phyloP scores from a whole-genome alignment of 2,329 filamentous ascomycete genomes.

The Trichoderma atroviride region DNA sequence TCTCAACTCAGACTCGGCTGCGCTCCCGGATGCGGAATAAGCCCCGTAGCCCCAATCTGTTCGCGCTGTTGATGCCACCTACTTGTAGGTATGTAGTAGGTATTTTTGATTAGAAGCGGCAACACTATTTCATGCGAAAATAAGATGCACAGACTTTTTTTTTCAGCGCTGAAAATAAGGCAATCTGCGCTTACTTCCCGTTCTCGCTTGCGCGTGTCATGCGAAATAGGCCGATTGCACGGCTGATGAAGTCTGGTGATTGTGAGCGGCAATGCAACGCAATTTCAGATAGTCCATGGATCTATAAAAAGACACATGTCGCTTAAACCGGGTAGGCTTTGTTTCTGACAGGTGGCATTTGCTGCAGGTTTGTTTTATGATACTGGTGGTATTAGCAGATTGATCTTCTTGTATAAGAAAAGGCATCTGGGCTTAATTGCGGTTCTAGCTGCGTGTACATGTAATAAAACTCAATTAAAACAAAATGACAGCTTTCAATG shows the following conservation, averaged over 20 bases:
- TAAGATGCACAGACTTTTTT: not conserved
- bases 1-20: slow-evolving; percentile 14
- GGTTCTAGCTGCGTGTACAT: not conserved
- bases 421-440: not conserved
- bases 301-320: not conserved
- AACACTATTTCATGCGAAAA: not conserved
- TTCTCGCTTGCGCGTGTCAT: not conserved
- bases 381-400: no score
- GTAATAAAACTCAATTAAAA: not conserved
- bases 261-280: not conserved
- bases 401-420: not conserved
- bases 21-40: slow-evolving; percentile 15
- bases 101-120: not conserved
- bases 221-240: slow-evolving; percentile 5
- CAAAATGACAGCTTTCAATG: not conserved
- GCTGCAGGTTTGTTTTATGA: no score
- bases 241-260: not conserved
- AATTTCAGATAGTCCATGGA: not conserved
- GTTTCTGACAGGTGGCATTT: no score
- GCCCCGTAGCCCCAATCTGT: slow-evolving; percentile 1
- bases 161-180: not conserved
- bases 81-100: no score
- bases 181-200: not conserved
- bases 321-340: not conserved
- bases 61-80: not conserved